Conservation (phyloP, 306 rosid genomes). For the Betula pendula region DNA sequence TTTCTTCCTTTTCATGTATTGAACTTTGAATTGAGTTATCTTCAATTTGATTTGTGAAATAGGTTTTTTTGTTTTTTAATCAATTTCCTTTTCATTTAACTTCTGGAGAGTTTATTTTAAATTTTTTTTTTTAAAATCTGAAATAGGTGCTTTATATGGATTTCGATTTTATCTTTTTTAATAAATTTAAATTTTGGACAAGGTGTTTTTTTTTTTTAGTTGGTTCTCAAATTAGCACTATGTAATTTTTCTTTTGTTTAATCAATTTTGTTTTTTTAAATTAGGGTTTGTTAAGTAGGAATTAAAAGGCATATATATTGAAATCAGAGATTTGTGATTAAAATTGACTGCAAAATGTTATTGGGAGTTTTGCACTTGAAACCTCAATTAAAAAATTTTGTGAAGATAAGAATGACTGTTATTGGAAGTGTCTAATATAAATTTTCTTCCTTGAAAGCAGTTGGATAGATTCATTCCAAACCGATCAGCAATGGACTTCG, state of each 20-base stretch:
- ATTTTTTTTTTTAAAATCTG: too few species aligned
- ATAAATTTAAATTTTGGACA: background rate
- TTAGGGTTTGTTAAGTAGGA: too few species aligned
- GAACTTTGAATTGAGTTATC: background rate
- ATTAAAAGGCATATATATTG: too few species aligned
- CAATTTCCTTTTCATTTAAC: background rate
- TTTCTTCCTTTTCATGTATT: background rate
- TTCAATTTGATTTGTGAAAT: background rate
- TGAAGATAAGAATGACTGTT: background rate
- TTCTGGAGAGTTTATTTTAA: background rate
- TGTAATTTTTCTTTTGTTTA: too few species aligned
- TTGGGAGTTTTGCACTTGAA: too few species aligned
- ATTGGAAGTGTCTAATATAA: background rate
- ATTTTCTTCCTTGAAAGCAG: constrained; percentile 16
- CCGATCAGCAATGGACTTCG: constrained; percentile 55
- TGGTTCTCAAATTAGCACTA: too few species aligned
- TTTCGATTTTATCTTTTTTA: background rate
- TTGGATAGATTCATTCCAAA: constrained; percentile 59
- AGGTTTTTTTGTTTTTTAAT: background rate
- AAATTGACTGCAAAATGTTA: too few species aligned
- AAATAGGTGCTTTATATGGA: background rate
- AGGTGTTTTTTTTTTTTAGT: too few species aligned
- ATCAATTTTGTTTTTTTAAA: too few species aligned
- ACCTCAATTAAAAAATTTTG: background rate
- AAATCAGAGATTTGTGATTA: too few species aligned